These are phyloP conservation scores for Suillus alpinus DNA, from an alignment of 768 basidiomycete genomes.

Conservation along the genomic window DNA sequence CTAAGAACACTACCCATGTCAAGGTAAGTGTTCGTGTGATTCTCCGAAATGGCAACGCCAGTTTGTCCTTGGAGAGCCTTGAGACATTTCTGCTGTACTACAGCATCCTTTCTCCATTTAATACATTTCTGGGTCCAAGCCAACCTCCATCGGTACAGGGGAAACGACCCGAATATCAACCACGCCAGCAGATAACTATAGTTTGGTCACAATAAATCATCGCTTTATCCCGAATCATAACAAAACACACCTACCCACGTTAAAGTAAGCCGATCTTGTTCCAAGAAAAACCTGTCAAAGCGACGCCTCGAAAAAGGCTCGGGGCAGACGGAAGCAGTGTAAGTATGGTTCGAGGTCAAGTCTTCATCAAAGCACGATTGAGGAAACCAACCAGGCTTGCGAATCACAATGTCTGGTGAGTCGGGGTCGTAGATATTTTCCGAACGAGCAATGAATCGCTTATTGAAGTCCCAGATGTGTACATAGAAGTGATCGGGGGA, in stretches of 20 bases:
- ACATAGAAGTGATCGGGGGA: not conserved
- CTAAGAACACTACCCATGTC: not conserved
- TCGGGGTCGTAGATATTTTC: too few species aligned
- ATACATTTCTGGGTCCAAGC: not conserved
- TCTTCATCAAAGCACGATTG: not conserved
- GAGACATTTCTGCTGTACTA: not conserved
- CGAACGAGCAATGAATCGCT: not conserved
- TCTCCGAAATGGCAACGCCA: not conserved
- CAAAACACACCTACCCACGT: not conserved
- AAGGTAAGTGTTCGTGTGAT: not conserved
- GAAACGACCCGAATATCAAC: not conserved
- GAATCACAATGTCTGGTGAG: not conserved
- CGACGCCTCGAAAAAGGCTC: not conserved
- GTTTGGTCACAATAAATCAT: not conserved
- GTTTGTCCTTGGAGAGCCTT: not conserved
- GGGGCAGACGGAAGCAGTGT: not conserved
- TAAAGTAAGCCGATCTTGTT: not conserved
- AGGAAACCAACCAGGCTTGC: not conserved
- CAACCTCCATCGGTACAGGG: not conserved
- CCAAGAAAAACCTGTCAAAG: not conserved
- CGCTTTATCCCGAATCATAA: too few species aligned
- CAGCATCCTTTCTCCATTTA: not conserved
- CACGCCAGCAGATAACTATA: not conserved
- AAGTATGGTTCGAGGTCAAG: not conserved
- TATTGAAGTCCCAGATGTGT: conserved; percentile 2